Conservation (phyloP, 805 yeast genomes). For the Metschnikowia anglica region DNA sequence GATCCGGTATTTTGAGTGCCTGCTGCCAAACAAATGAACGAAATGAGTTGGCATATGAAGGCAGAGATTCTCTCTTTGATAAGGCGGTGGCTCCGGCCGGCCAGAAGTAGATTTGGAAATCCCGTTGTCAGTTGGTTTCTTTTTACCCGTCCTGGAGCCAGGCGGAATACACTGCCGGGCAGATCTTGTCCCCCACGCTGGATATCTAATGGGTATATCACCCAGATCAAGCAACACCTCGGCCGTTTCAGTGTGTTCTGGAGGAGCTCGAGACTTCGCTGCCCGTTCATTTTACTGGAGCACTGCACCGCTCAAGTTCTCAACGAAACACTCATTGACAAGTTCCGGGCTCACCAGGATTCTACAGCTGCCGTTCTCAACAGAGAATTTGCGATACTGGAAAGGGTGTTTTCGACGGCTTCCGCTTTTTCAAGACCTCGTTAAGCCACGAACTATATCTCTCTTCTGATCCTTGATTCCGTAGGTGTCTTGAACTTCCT, state of each 20-base stretch:
- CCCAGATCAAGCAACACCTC: conserved; percentile 8
- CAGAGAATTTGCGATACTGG: conserved; percentile 4
- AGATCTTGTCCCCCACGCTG: conserved; percentile 1
- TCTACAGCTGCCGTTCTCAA: conserved; percentile 4
- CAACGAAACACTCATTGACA: conserved; percentile 5
- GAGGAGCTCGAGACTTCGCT: background rate
- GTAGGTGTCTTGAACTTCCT: conserved; percentile 2
- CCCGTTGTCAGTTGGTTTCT: no score
- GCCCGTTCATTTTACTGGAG: conserved; percentile 3
- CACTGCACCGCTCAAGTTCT: conserved; percentile 3
- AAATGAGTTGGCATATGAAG: no score
- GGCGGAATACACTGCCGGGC: background rate
- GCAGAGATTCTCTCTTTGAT: no score
- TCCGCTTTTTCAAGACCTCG: background rate
- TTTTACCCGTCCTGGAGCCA: no score
- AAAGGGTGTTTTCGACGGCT: conserved; percentile 5
- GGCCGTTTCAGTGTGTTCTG: background rate
- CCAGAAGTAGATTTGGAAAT: no score
- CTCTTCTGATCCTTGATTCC: conserved; percentile 4
- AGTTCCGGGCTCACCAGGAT: conserved; percentile 7
- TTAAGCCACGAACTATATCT: conserved; percentile 4
- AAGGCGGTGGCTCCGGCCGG: no score
- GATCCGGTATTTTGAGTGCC: no score
- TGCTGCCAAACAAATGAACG: no score
- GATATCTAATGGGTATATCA: conserved; percentile 1